A percentile compares a stretch with the other conserved stretches of the same genome.
Conservation (phyloP, 345 rosid genomes). For the Citropsis articulata region DNA sequence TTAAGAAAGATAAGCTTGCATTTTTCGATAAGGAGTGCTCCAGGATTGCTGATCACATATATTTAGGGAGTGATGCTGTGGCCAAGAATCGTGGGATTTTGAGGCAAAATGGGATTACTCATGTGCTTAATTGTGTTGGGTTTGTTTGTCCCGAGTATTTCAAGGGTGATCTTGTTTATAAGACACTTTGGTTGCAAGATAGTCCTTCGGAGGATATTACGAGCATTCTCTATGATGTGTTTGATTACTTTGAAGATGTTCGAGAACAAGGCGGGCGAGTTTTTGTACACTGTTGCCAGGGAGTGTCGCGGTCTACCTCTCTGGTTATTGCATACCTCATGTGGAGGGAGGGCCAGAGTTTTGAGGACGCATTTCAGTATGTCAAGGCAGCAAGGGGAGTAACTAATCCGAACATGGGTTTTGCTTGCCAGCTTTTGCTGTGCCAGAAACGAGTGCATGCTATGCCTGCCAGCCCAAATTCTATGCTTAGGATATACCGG, state of each 20-base stretch:
- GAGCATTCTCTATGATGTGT: constrained; percentile 68
- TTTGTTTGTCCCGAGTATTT: constrained; percentile 75
- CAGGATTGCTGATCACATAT: constrained; percentile 62
- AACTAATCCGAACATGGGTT: constrained; percentile 74
- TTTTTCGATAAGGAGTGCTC: constrained; percentile 72
- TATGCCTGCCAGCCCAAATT: constrained; percentile 55
- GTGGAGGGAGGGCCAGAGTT: constrained; percentile 79
- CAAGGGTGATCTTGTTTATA: constrained; percentile 68
- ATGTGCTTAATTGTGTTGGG: constrained; percentile 72
- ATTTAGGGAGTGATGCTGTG: constrained; percentile 69
- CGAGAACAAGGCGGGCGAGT: constrained; percentile 66
- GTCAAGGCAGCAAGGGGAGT: constrained; percentile 75
- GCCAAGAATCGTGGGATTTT: constrained; percentile 61
- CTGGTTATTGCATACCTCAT: constrained; percentile 73
- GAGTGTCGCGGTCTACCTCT: constrained; percentile 64
- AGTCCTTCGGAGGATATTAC: constrained; percentile 72
- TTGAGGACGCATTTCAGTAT: constrained; percentile 66
- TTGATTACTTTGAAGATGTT: constrained; percentile 79
- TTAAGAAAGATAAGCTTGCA: constrained; percentile 65
- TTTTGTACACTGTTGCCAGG: constrained; percentile 71
- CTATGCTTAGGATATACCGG: constrained; percentile 56
- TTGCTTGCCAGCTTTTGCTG: constrained; percentile 73
- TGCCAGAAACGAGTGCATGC: constrained; percentile 78
- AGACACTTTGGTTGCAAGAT: constrained; percentile 74
- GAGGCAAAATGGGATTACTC: constrained; percentile 66